Conservation (phyloP, 2,329 filamentous ascomycete genomes). For the Colletotrichum lupini region DNA sequence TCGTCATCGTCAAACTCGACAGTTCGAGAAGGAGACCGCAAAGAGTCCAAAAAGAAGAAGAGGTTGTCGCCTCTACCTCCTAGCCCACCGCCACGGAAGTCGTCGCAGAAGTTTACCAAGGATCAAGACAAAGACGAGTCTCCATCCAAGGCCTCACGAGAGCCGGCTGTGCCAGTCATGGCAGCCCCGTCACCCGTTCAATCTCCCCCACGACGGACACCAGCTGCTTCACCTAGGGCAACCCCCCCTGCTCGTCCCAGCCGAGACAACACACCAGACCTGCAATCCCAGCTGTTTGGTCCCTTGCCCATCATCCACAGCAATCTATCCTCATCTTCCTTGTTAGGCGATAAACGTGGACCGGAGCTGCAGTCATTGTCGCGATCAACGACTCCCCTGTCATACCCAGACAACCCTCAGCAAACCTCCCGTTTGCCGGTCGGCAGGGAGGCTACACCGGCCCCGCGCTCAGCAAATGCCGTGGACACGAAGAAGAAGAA, state of each 20-base stretch:
- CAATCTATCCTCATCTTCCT: slow-evolving; percentile 64
- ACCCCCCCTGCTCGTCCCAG: slow-evolving; percentile 71
- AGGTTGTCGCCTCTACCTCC: slow-evolving; percentile 61
- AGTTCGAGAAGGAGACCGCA: slow-evolving; percentile 63
- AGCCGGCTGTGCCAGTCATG: slow-evolving; percentile 39
- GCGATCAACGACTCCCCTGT: slow-evolving; percentile 48
- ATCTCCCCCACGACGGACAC: slow-evolving; percentile 39
- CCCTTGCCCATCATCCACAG: slow-evolving; percentile 69
- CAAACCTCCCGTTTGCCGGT: slow-evolving; percentile 43
- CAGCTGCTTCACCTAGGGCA: slow-evolving; percentile 45
- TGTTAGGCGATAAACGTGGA: slow-evolving; percentile 57
- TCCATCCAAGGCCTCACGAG: slow-evolving; percentile 50
- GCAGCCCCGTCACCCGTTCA: slow-evolving; percentile 38
- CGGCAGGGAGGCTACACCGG: slow-evolving; percentile 49
- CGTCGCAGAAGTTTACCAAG: slow-evolving; percentile 65
- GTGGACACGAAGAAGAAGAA: slow-evolving; percentile 41
- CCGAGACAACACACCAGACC: slow-evolving; percentile 73
- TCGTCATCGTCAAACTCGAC: slow-evolving; percentile 81
- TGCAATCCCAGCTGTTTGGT: slow-evolving; percentile 66
- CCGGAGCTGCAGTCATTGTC: slow-evolving; percentile 49
- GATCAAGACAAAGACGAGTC: slow-evolving; percentile 50
- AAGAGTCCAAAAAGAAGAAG: slow-evolving; percentile 54
- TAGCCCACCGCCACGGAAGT: slow-evolving; percentile 71
- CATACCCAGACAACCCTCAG: slow-evolving; percentile 44
- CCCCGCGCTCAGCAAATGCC: slow-evolving; percentile 38